phyloP scores from a whole-genome alignment of 768 basidiomycete genomes.

The Russula vinacea region DNA sequence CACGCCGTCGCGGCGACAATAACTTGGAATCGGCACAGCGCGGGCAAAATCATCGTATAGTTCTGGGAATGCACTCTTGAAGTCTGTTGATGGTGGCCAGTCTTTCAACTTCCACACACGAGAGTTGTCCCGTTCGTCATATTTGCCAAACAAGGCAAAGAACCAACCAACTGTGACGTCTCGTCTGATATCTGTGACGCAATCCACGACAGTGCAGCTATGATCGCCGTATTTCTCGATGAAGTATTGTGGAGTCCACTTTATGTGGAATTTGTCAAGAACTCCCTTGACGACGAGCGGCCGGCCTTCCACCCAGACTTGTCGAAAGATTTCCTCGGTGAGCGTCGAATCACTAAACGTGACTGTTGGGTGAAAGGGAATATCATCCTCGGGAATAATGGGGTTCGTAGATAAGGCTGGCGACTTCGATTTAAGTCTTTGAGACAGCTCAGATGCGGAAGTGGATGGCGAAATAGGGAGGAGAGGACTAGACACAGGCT shows the following conservation, averaged over 20 bases:
- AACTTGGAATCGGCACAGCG: conserved; percentile 83
- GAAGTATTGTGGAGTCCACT: conserved; percentile 86
- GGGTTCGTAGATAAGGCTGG: conserved; percentile 8
- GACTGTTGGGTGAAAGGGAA: conserved; percentile 48
- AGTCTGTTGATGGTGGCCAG: conserved; percentile 88
- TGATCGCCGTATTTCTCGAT: conserved; percentile 61
- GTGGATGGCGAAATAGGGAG: conserved; percentile 27
- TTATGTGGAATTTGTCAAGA: conserved; percentile 56
- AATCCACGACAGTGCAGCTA: conserved; percentile 56
- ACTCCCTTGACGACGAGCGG: conserved; percentile 76
- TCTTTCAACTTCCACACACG: conserved; percentile 62
- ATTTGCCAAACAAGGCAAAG: conserved; percentile 22
- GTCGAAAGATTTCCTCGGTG: conserved; percentile 57
- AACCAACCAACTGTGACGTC: conserved; percentile 27
- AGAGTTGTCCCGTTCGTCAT: conserved; percentile 45
- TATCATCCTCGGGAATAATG: conserved; percentile 10
- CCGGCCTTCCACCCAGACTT: conserved; percentile 68
- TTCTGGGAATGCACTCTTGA: conserved; percentile 77
- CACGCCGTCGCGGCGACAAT: conserved; percentile 83
- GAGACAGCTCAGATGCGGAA: conserved; percentile 25
- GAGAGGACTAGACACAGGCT: conserved; percentile 24
- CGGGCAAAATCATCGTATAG: conserved; percentile 80
- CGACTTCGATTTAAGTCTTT: conserved; percentile 17
- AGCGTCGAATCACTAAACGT: conserved; percentile 50
- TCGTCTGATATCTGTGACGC: conserved; percentile 19